Evolutionary conservation across 805 yeast species (phyloP).

Genomic region (Ogataea henricii): DNA sequence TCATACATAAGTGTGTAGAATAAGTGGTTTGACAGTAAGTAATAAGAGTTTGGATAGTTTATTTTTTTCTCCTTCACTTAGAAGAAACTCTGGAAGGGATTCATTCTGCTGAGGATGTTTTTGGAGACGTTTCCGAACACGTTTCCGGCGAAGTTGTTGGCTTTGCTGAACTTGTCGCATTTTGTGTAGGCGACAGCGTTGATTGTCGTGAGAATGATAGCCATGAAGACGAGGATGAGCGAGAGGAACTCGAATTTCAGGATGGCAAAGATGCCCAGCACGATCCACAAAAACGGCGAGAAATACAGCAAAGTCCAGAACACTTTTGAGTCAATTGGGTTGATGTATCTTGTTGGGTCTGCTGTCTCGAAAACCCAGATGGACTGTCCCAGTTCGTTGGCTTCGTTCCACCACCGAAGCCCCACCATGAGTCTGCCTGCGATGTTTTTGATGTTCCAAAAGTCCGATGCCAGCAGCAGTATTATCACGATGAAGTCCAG

Average conservation of each 20-base stretch:
- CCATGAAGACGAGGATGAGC: constrained; percentile 63
- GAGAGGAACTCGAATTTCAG: constrained; percentile 74
- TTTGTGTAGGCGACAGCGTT: constrained; percentile 89
- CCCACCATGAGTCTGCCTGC: constrained; percentile 91
- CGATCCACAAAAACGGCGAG: constrained; percentile 75
- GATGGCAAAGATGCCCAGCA: constrained; percentile 74
- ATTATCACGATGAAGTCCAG: constrained; percentile 78
- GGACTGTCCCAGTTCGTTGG: constrained; percentile 61
- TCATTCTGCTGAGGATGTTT: constrained; percentile 45
- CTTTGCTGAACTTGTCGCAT: constrained; percentile 90
- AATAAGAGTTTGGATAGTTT: constrained; percentile 1
- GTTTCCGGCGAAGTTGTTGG: constrained; percentile 63
- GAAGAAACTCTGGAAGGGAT: constrained; percentile 36
- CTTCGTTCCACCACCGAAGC: constrained; percentile 96
- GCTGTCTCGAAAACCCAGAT: constrained; percentile 90
- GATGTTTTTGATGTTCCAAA: constrained; percentile 91
- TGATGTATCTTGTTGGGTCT: constrained; percentile 68
- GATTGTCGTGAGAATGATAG: constrained; percentile 70
- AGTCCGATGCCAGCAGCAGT: constrained; percentile 80
- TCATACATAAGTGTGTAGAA: neutral
- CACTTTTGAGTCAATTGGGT: constrained; percentile 87
- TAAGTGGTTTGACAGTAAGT: constrained; percentile 2
- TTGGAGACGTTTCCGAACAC: constrained; percentile 56
- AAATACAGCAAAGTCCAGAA: constrained; percentile 82
- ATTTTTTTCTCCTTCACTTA: neutral